Base-by-base conservation (phyloP, 73 alveolate genomes). In the Loxodes magnus region DNA sequence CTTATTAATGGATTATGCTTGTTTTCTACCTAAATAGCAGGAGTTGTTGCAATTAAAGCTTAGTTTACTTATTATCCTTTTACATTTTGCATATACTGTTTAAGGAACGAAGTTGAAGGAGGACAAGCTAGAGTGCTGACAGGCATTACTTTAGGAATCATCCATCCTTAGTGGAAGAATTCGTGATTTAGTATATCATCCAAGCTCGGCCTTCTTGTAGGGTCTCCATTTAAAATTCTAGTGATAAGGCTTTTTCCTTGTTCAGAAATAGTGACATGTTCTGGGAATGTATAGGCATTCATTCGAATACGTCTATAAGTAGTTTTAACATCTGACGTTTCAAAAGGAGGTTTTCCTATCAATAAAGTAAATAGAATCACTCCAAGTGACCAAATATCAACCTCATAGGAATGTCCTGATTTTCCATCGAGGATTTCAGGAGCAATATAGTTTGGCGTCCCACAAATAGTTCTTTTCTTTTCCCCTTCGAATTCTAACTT, bases 81-180 rank as follows among this genome's bases (percentile, higher is more conserved):
- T 43, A 55, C 88, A 82, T 36, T 75, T 68, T 46, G 82, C 22
- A 49, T 44, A 23, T 76, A 84, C 50, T 88, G 70, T 55, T 77
- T 75, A 33, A 81, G 71, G 48, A 81, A 84, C 2, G 94, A 69
- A 2, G 87, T 83, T 1, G 96, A 67, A 58, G 95, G 96, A n/a
- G 97, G 98, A 50, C 88, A 70, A 35, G 86, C 89, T 48, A 93
- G 52, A 5, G 97, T 88, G 24, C 89, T 60, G 1, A 84, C 64
- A 10, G 99, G 99, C 14, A 93, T 72, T 14, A 71, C 67, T 60
- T 84, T 81, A 20, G 99, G 99, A 48, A 93, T 89, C 16, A 80
- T 35, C n/a, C n/a, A n/a, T 16, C 84, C 71, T 23, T 53, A 53
- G 55, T 65, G 51, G 59, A 65, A 49, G 33, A 65, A 65, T 6